Evolutionary conservation across 192 early-diverging fungal species (phyloP), one percentile per base, ranked within the genome.

Genomic region (Rhizophagus sp.): DNA sequence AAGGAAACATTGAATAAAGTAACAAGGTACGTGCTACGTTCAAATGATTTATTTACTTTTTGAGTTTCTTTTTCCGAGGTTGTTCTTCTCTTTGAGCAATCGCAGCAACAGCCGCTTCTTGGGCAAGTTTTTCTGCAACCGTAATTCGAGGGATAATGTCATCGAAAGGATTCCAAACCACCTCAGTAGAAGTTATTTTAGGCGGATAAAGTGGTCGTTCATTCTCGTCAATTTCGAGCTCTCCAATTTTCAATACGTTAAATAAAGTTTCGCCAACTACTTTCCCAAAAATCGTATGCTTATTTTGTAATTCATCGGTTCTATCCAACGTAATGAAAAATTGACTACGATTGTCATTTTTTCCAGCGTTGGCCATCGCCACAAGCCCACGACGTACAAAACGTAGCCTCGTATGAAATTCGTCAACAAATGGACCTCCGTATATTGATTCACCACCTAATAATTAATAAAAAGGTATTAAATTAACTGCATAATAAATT

Each of bases 261-360:
- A 93, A 99, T 41, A 99, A 81, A 10, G 96, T 97, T 80, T 97
- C 92, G 39, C 96, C 97, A 50, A 92, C 96, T 33, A 95, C 94
- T 70, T 94, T 93, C 27, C 95, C 97, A 91, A 99, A 99, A 41
- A 99, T 88, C 0, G 97, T 98, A 83, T 97, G 92, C 80, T 95
- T 95, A 44, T 92, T 91, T 49, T 96, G 93, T 19, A 99, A 84
- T 80, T 97, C 96, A 39, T 92, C 90, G 2, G 96, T 89, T 4
- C 90, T 80, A 77, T 94, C 94, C 36, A 99, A 88, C 0, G 97
- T 98, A 78, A 99, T 94, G 82, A 99, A 99, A 79, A 99, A 99
- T 87, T 99, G 97, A 79, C 93, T 95, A 34, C 86, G 87, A 85
- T 97, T 97, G 67, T 93, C 90, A 78, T 97, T 90, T 15, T 80